Evolutionary conservation across 2,329 filamentous ascomycete species (phyloP), one percentile per base, ranked within the genome.

Genomic region (Curvularia sp.): DNA sequence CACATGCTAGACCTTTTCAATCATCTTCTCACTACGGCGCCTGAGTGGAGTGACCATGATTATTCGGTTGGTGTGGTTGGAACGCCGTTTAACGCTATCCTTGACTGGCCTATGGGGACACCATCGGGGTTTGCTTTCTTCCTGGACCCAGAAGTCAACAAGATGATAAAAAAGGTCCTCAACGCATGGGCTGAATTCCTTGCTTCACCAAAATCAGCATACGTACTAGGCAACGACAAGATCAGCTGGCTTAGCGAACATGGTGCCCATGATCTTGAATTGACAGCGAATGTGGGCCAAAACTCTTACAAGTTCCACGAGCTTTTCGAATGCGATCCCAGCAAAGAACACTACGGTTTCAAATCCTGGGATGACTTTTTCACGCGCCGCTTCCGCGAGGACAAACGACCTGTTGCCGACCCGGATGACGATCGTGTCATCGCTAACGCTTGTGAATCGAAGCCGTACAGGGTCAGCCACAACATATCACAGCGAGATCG

Each of bases 301-400:
- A 66, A 62, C 1, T 52, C 44, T 8, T 62, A 81, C 67, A 80
- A 75, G 48, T 88, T 89, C 58, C 82, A 88, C 56, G 81, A 89
- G 18, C 80, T 89, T 68, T 90, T 84, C 72, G 64, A 83, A 18
- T 90, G 88, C 69, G 84, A 89, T 42, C 82, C 86, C 0, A 75
- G 70, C 0, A 79, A 80, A 5, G 75, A 83, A 63, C 71, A 87
- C 68, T 81, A 85, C 61, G 88, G 88, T 18, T 91, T 80, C 78
- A 84, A 80, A 55, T 89, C 86, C 0, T 91, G 89, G 89, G 88
- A 91, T 58, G 79, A 86, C 67, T 91, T 90, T 77, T 91, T 91
- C 77, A 89, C 86, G 0, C 83, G 89, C 5, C 56, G 78, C 5
- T 82, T 90, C 54, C 80, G 76, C 8, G 80, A 84, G 3, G 77